Conservation (phyloP, 441 rosid species). For the Erodium texanum region DNA sequence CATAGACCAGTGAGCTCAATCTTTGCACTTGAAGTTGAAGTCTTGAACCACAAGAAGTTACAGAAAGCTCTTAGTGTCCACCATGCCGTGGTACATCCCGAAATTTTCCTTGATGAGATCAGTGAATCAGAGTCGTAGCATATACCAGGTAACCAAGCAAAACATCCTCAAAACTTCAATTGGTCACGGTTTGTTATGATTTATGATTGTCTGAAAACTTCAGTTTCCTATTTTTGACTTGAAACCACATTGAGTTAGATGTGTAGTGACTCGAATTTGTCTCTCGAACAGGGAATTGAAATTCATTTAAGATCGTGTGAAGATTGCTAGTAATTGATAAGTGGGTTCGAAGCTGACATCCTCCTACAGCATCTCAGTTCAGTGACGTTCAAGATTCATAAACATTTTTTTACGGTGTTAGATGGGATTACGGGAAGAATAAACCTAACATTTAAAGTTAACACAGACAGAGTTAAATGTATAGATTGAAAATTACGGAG, state of each 20-base stretch:
- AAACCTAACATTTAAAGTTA: not conserved
- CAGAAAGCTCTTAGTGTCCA: slow-evolving; percentile 63
- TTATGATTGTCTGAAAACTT: too few species aligned
- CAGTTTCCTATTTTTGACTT: not conserved
- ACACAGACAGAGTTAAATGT: slow-evolving; percentile 10
- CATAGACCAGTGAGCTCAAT: slow-evolving; percentile 87
- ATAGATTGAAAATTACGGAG: not conserved
- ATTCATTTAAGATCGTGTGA: not conserved
- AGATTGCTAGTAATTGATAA: slow-evolving; percentile 5
- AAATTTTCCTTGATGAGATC: slow-evolving; percentile 34
- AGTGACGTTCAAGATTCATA: slow-evolving; percentile 6
- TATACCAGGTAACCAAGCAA: slow-evolving; percentile 6
- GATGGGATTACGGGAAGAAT: not conserved
- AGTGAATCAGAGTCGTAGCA: slow-evolving; percentile 18
- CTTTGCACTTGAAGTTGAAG: slow-evolving; percentile 72
- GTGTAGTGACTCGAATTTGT: not conserved
- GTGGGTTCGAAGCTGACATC: slow-evolving; percentile 6
- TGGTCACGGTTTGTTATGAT: too few species aligned
- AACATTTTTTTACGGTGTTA: not conserved
- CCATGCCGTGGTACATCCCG: slow-evolving; percentile 68
- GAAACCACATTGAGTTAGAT: not conserved
- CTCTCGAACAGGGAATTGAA: slow-evolving; percentile 20
- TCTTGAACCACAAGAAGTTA: slow-evolving; percentile 68
- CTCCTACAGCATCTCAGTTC: slow-evolving; percentile 4
- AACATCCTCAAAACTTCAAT: too few species aligned